Evolutionary conservation across 495 filamentous ascomycete species (phyloP).

Genomic region (Talaromyces liani): DNA sequence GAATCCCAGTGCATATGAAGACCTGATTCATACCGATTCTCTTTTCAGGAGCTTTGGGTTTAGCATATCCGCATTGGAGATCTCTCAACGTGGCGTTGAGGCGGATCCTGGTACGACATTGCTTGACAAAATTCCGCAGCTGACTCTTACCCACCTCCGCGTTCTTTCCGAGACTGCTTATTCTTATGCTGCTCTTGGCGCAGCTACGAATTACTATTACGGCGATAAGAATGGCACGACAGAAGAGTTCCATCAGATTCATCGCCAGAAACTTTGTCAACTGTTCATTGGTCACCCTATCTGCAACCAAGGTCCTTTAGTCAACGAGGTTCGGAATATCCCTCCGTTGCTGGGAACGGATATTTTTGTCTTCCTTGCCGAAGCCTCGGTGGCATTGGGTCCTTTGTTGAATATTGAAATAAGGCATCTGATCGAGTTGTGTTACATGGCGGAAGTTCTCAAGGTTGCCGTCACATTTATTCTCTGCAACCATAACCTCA

Average conservation of each 20-base stretch:
- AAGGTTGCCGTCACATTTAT: conserved; percentile 54
- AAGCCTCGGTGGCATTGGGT: conserved; percentile 61
- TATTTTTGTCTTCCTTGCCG: conserved; percentile 78
- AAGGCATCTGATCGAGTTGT: conserved; percentile 76
- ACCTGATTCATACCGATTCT: conserved; percentile 57
- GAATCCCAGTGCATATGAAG: conserved; percentile 32
- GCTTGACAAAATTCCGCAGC: conserved; percentile 75
- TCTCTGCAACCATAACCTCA: conserved; percentile 34
- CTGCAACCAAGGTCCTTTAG: conserved; percentile 23
- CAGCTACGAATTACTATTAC: conserved; percentile 40
- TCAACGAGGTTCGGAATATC: conserved; percentile 41
- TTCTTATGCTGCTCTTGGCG: conserved; percentile 75
- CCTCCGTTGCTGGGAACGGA: conserved; percentile 70
- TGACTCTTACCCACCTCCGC: conserved; percentile 79
- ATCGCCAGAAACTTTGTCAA: conserved; percentile 67
- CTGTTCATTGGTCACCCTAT: conserved; percentile 59
- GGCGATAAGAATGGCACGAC: conserved; percentile 52
- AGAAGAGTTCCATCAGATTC: conserved; percentile 60
- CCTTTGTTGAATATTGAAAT: conserved; percentile 69
- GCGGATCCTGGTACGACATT: conserved; percentile 68
- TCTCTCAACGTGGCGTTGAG: conserved; percentile 81
- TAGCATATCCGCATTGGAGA: conserved; percentile 87
- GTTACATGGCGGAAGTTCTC: conserved; percentile 85
- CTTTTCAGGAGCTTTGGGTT: conserved; percentile 70
- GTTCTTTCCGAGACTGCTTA: conserved; percentile 82